Percentiles rank a stretch among this genome's conserved stretches.
These are phyloP conservation scores for Pseudogymnoascus verrucosus DNA, from an alignment of 2,329 filamentous ascomycete species.

Conservation along the genomic window DNA sequence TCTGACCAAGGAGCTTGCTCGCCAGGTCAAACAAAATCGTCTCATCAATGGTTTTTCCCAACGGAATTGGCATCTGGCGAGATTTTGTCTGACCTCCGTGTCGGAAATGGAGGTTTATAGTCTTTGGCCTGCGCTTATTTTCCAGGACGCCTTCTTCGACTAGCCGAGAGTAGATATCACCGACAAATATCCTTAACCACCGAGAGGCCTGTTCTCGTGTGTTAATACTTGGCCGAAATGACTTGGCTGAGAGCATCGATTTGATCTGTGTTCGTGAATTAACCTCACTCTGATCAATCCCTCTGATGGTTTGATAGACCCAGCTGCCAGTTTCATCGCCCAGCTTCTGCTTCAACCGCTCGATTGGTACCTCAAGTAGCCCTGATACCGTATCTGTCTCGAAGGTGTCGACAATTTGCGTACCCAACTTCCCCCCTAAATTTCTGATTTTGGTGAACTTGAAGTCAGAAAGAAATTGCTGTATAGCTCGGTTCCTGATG, in stretches of 20 bases:
- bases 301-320: constrained; percentile 78
- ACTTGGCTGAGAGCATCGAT: constrained; percentile 94
- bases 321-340: constrained; percentile 79
- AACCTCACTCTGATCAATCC: constrained; percentile 80
- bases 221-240: constrained; percentile 78
- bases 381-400: constrained; percentile 73
- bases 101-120: constrained; percentile 76
- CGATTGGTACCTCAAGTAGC: constrained; percentile 61
- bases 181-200: constrained; percentile 86
- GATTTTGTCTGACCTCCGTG: constrained; percentile 67
- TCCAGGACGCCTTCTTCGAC: constrained; percentile 87
- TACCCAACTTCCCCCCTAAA: constrained; percentile 89
- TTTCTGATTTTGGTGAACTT: constrained; percentile 95
- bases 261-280: constrained; percentile 90
- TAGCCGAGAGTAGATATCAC: constrained; percentile 82
- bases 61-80: constrained; percentile 67
- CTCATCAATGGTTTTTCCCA: constrained; percentile 67
- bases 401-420: constrained; percentile 74
- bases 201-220: constrained; percentile 67
- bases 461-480: constrained; percentile 71
- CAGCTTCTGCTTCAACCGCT: constrained; percentile 68
- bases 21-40: constrained; percentile 65
- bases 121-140: constrained; percentile 77
- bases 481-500: constrained; percentile 76
- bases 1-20: constrained; percentile 67